Evolutionary conservation across 805 yeast genomes (phyloP).

Genomic region (Kluyveromyces wickerhamii): DNA sequence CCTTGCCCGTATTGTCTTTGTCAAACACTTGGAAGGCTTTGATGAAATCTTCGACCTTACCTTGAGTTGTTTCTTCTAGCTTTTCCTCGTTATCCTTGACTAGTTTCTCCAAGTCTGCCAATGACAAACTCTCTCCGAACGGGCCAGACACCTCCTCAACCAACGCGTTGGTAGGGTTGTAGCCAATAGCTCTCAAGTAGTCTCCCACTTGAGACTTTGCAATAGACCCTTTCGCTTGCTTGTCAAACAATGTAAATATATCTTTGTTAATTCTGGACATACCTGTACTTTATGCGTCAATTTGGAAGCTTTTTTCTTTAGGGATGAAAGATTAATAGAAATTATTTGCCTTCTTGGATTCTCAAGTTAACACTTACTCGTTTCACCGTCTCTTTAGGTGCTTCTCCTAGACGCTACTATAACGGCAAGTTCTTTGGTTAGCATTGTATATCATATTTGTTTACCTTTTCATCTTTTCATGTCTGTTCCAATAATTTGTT

Average conservation of each 20-base stretch:
- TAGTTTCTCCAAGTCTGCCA: constrained; percentile 25
- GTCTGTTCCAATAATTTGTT: too few relatives aligned
- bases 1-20: constrained; percentile 90
- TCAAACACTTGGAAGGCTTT: constrained; percentile 97
- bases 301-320: too few relatives aligned
- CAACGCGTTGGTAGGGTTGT: constrained; percentile 78
- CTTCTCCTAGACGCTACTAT: too few relatives aligned
- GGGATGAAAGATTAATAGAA: too few relatives aligned
- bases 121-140: constrained; percentile 13
- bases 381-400: too few relatives aligned
- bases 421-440: too few relatives aligned
- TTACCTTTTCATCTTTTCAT: too few relatives aligned
- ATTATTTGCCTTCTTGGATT: too few relatives aligned
- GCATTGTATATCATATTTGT: too few relatives aligned
- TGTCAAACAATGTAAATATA: constrained; percentile 94
- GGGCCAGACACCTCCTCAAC: constrained; percentile 19
- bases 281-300: background rate
- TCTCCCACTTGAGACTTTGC: constrained; percentile 83
- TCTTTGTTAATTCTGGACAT: constrained; percentile 53
- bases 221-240: constrained; percentile 89
- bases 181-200: constrained; percentile 92
- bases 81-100: constrained; percentile 20
- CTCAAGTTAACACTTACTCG: too few relatives aligned
- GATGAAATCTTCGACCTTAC: constrained; percentile 59
- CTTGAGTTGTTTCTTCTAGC: constrained; percentile 27